Evolutionary conservation across 495 filamentous ascomycete genomes (phyloP), one percentile per base, ranked within the genome.

Genomic region (Monascus purpureus): DNA sequence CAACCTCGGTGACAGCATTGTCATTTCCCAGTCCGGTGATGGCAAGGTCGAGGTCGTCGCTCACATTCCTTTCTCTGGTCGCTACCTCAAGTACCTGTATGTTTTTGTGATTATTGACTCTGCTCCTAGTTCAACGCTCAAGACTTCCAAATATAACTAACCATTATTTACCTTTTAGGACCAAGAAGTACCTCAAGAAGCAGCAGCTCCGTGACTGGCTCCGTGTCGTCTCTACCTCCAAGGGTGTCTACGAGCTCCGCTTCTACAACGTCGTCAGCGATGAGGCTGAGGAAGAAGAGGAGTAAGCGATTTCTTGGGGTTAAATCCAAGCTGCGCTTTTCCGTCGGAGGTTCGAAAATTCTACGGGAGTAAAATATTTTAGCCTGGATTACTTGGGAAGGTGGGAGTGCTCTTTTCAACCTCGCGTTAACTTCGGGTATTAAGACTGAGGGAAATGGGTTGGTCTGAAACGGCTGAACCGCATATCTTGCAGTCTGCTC

Each of bases 181-280:
- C 90, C 59, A 97, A 97, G 82, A 97, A 96, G 73, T 97, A 92
- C 79, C 82, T 97, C 62, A 97, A 97, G 82, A 97, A 97, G 80
- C 84, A 93, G 73, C 87, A 95, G 70, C 78, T 97, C 60, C 82
- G 90, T 67, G 90, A 97, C 72, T 97, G 92, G 92, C 79, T 97
- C 55, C 86, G 90, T 46, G 90, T 97, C 44, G 92, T 97, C 55
- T 86, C 85, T 35, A 95, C 86, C 53, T 81, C 80, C 61, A 84
- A 83, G 72, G 88, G 88, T 50, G 85, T 93, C 42, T 97, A 96
- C 68, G 87, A 94, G 73, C 80, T 97, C 60, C 82, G 88, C 64
- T 97, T 96, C 86, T 97, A 90, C 86, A 97, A 96, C 72, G 86
- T 96, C 60, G 88, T 93, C 51, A 87, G 90, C 64, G 92, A 97